These are phyloP conservation scores for Hymenotorrendiella dingleyae DNA, from an alignment of 2,329 filamentous ascomycete species.

Conservation along the genomic window DNA sequence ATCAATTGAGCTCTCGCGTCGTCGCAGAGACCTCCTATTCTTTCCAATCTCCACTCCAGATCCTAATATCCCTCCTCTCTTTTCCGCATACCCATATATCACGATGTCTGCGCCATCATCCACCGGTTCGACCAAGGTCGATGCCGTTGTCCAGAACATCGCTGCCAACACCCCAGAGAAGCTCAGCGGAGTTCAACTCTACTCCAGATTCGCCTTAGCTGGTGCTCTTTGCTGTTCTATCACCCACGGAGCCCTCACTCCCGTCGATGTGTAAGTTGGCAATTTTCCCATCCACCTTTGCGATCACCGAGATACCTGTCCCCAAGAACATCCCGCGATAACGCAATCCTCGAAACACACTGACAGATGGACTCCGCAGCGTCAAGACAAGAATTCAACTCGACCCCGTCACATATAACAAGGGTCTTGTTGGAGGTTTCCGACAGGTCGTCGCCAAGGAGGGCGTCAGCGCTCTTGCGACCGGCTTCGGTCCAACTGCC, in stretches of 20 bases:
- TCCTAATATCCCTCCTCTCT: conserved; percentile 13
- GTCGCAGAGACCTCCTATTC: conserved; percentile 10
- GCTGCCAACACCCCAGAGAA: conserved; percentile 35
- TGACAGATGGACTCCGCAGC: conserved; percentile 41
- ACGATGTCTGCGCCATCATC: conserved; percentile 25
- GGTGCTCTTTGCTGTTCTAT: conserved; percentile 97
- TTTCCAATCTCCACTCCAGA: conserved; percentile 22
- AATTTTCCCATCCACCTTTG: neutral
- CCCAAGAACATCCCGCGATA: conserved; percentile 5
- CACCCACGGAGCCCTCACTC: conserved; percentile 94
- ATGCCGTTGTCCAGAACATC: conserved; percentile 28
- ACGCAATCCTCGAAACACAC: conserved; percentile 9
- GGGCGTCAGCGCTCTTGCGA: conserved; percentile 80
- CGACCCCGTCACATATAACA: conserved; percentile 84
- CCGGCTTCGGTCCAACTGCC: conserved; percentile 77
- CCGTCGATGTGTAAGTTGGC: conserved; percentile 93
- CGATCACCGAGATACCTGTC: neutral
- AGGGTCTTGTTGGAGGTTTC: conserved; percentile 80
- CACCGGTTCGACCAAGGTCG: conserved; percentile 29
- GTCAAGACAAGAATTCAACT: conserved; percentile 96
- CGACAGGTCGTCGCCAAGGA: conserved; percentile 77
- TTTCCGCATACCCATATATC: conserved; percentile 11
- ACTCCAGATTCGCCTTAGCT: conserved; percentile 94
- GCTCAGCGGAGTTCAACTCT: conserved; percentile 64
- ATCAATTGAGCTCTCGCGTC: conserved; percentile 7